Base-by-base conservation (phyloP, 139 green algal species). In the Prasinococcaceae sp. region DNA sequence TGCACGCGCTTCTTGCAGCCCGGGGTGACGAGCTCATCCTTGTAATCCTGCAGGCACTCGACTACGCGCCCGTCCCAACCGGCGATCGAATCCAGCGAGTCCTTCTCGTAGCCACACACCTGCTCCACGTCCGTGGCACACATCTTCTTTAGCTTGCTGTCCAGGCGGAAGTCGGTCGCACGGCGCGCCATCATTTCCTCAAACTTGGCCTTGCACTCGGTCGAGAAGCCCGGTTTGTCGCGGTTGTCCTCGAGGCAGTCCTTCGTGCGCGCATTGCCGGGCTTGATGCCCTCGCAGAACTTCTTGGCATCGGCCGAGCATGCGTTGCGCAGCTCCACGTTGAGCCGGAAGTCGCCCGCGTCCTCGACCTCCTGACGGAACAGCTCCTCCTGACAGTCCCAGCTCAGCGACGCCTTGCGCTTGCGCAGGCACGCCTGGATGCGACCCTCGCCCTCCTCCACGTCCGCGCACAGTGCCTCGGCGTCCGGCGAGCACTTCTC, bases 301-400 rank as follows among this genome's bases (percentile, higher is more conserved):
- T 67, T 72, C 47, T 53, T 54, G 67, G 78, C 74, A 49, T 94
- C 84, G 1, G 32, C 47, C 30, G 70, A 53, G 74, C 84, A 93
- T 23, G 67, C 69, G 22, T 60, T 70, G 52, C 81, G 72, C 1
- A 92, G 65, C 3, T 44, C 49, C 1, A 75, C 42, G 37, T 73
- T 77, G 2, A 92, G 73, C 0, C 83, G 69, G 1, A 88, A 61
- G 40, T 93, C 84, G 22, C 80, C 77, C 2, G 79, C 73, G 20
- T 82, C 81, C 49, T 93, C 74, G 24, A 84, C 66, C 59, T 92
- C 77, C 61, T 83, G 76, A 2, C 75, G 60, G 56, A 87, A 84
- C 6, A 93, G 69, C 55, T 85, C 73, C 58, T 80, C 69, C 36
- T 76, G 61, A 59, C 83, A 92, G 6, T 80, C 68, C 67, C 61